Base-by-base conservation (phyloP, 306 rosid genomes). In the Castanea mollissima region DNA sequence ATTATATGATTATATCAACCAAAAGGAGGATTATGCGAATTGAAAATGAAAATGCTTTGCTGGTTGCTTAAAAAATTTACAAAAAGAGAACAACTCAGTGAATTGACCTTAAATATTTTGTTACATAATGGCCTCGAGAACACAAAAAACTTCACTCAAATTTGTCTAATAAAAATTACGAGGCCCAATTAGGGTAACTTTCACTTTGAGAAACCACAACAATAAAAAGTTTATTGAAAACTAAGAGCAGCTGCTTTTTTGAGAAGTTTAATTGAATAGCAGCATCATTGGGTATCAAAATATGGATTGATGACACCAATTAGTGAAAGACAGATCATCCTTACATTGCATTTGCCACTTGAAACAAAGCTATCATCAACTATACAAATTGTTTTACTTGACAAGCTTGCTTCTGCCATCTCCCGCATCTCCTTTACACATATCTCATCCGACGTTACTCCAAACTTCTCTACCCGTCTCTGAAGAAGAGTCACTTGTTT, bases 311-410 rank as follows among this genome's bases (percentile, higher is more conserved):
- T 60, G 29, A 34, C 32, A 34, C 74, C 51, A 23, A 64, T 2
- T 29, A 31, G 13, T 23, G 55, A 46, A 13, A 55, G 15, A 71
- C 1, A 63, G 19, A 54, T 52, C 57, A 57, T 52, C 11, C 91
- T 87, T 82, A 94, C 97, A 77, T 89, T 91, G 55, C 89, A 74
- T 60, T 87, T 86, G 21, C 90, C 91, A 85, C 89, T 83, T 46
- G 96, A 88, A 68, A 89, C 81, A 27, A 79, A 32, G 77, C 70
- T 73, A 32, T 87, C 93, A 69, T 77, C 77, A 62, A 55, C 75
- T 69, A 76, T 82, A 83, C 78, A 32, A 34, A 82, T 79, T 64
- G 55, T 82, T 81, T 77, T 81, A 60, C 81, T 60, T 0, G 88
- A 86, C 19, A 91, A 70, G 82, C 89, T 88, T 67, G 90, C 81